Conservation (phyloP, 2,329 filamentous ascomycete genomes). For the Triangularia setosa region DNA sequence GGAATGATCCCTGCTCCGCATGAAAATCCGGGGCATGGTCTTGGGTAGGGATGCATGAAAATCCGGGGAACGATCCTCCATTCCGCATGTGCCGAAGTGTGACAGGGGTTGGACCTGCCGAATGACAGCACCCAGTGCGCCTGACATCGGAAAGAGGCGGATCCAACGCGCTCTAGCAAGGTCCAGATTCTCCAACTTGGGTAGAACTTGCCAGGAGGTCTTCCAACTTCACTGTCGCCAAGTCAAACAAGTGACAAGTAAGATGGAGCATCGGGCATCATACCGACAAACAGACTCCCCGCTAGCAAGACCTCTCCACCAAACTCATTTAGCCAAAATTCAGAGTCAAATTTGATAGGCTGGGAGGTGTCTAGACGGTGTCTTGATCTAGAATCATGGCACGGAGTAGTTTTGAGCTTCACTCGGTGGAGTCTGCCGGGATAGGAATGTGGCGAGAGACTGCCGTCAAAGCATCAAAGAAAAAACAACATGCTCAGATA, state of each 20-base stretch:
- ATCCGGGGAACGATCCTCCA: slow-evolving; percentile 7
- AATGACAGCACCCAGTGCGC: too few relatives aligned
- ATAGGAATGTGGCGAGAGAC: not conserved
- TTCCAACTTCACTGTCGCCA: not conserved
- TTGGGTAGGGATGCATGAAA: slow-evolving; percentile 1
- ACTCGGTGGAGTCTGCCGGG: not conserved
- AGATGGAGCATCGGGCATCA: not conserved
- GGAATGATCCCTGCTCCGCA: not conserved
- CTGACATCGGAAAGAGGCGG: too few relatives aligned
- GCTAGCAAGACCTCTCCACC: not conserved
- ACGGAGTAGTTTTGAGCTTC: not conserved
- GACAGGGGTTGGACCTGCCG: too few relatives aligned
- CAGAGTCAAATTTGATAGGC: not conserved
- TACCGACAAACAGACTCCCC: slow-evolving; percentile 1
- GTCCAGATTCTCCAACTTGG: too few relatives aligned
- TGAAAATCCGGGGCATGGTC: slow-evolving; percentile 11
- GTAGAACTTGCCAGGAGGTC: too few relatives aligned
- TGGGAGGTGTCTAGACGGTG: not conserved
- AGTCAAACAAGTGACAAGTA: slow-evolving; percentile 1
- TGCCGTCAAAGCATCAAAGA: not conserved
- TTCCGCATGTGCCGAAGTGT: not conserved
- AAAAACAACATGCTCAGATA: not conserved
- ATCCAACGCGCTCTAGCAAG: too few relatives aligned
- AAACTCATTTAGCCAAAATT: slow-evolving; percentile 15
- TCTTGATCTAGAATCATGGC: not conserved